Evolutionary conservation across 2,329 filamentous ascomycete genomes (phyloP).

Genomic region (Zelopaecilomyces penicillatus): DNA sequence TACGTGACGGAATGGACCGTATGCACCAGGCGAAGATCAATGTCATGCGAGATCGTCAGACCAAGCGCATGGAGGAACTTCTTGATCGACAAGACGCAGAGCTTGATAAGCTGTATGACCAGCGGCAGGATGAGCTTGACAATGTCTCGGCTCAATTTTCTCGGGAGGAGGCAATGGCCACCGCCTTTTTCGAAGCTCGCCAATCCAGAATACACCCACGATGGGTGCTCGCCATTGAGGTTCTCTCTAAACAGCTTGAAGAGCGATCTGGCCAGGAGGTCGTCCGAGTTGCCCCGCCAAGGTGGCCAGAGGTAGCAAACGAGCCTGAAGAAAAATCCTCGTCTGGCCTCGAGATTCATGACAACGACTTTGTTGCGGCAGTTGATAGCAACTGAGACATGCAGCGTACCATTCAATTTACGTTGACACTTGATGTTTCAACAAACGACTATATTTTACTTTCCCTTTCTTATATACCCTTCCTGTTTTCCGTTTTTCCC

Average conservation of each 20-base stretch:
- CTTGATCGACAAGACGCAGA: constrained; percentile 46
- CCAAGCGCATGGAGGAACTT: constrained; percentile 53
- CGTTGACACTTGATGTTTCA: background rate
- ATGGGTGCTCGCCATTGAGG: constrained; percentile 45
- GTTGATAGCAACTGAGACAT: too few relatives aligned
- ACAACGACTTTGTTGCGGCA: too few relatives aligned
- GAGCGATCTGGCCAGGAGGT: constrained; percentile 34
- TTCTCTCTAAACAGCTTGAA: constrained; percentile 46
- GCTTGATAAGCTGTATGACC: constrained; percentile 35
- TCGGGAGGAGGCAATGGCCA: constrained; percentile 42
- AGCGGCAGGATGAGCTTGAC: constrained; percentile 40
- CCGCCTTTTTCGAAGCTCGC: constrained; percentile 35
- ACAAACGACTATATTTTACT: background rate
- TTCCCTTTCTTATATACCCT: background rate
- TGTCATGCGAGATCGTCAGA: constrained; percentile 56
- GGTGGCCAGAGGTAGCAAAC: constrained; percentile 19
- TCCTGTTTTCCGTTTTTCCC: background rate
- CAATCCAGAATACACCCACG: constrained; percentile 36
- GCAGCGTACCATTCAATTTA: too few relatives aligned
- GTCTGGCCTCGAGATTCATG: too few relatives aligned
- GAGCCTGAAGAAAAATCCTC: background rate
- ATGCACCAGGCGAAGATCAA: constrained; percentile 54
- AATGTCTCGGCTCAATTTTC: constrained; percentile 37
- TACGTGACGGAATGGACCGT: constrained; percentile 51
- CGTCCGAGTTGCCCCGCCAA: constrained; percentile 24